Conservation (phyloP, 352 stramenopile genomes). For the Globisporangium cederbergense region DNA sequence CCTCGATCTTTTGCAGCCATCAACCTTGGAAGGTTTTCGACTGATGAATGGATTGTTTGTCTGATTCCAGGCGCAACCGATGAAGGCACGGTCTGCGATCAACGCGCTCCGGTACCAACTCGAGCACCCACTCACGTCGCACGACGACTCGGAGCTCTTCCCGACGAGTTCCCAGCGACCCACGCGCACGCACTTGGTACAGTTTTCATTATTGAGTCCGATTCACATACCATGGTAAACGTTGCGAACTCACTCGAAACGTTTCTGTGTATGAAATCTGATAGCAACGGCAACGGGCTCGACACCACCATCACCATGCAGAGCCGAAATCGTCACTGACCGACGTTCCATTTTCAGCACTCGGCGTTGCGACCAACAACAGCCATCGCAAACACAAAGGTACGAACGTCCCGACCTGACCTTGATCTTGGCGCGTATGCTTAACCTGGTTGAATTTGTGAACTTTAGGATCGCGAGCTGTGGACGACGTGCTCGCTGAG, state of each 20-base stretch:
- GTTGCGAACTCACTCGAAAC: not conserved
- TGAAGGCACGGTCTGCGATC: slow-evolving; percentile 56
- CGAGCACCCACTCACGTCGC: slow-evolving; percentile 71
- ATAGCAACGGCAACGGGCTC: slow-evolving; percentile 49
- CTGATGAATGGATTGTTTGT: slow-evolving; percentile 15
- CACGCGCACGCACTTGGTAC: slow-evolving; percentile 52
- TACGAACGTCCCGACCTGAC: slow-evolving; percentile 1
- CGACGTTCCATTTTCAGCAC: slow-evolving; percentile 20
- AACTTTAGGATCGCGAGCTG: slow-evolving; percentile 26
- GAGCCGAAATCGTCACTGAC: slow-evolving; percentile 11
- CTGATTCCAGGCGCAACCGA: slow-evolving; percentile 17
- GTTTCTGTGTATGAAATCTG: not conserved
- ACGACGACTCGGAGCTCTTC: slow-evolving; percentile 65
- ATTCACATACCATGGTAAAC: not conserved
- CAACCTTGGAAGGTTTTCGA: not conserved
- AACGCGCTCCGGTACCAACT: slow-evolving; percentile 77
- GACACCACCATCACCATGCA: slow-evolving; percentile 19
- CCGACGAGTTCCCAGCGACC: slow-evolving; percentile 39
- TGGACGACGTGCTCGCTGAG: slow-evolving; percentile 60
- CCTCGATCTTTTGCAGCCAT: not conserved
- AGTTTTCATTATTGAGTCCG: not conserved
- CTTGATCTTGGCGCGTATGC: too few relatives aligned
- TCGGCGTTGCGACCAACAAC: slow-evolving; percentile 12
- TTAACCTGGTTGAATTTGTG: not conserved
- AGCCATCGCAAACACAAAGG: slow-evolving; percentile 22